Evolutionary conservation across 2,329 filamentous ascomycete species (phyloP).

Genomic region (Epichloe elymi): DNA sequence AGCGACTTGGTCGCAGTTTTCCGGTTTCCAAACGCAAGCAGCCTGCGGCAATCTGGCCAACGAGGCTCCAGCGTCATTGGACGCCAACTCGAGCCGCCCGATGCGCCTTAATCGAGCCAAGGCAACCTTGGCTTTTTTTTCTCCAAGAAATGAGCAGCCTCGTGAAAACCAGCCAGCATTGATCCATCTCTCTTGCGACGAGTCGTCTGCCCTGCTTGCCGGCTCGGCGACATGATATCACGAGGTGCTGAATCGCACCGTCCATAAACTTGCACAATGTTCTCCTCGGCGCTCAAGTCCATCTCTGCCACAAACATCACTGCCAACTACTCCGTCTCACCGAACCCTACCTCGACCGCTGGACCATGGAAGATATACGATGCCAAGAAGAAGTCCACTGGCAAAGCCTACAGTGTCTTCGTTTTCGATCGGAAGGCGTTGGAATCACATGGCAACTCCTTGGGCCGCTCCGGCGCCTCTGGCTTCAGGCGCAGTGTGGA

Average conservation of each 20-base stretch:
- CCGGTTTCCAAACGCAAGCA: neutral
- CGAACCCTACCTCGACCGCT: constrained; percentile 61
- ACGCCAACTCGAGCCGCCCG: neutral
- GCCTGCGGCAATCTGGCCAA: constrained; percentile 1
- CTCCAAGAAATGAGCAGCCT: neutral
- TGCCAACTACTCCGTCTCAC: constrained; percentile 75
- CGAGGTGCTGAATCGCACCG: constrained; percentile 8
- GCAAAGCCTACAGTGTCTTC: constrained; percentile 80
- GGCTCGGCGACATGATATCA: constrained; percentile 15
- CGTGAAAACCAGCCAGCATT: neutral
- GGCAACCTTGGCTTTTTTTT: neutral
- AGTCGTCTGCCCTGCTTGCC: neutral
- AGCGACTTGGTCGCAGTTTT: neutral
- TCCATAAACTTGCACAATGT: constrained; percentile 45
- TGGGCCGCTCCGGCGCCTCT: constrained; percentile 36
- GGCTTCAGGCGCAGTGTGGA: constrained; percentile 71
- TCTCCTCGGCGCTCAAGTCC: constrained; percentile 85
- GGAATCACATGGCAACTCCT: constrained; percentile 39
- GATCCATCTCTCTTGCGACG: neutral
- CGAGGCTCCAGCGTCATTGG: neutral
- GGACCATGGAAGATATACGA: constrained; percentile 98
- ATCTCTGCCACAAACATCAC: constrained; percentile 84
- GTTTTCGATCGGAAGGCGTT: constrained; percentile 85
- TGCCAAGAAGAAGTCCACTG: constrained; percentile 90
- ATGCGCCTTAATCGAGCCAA: too few relatives aligned